A percentile compares a stretch with the other conserved stretches of the same genome.
These are phyloP conservation scores for Boletus reticulatus DNA, from an alignment of 768 basidiomycete genomes.

Conservation along the genomic window DNA sequence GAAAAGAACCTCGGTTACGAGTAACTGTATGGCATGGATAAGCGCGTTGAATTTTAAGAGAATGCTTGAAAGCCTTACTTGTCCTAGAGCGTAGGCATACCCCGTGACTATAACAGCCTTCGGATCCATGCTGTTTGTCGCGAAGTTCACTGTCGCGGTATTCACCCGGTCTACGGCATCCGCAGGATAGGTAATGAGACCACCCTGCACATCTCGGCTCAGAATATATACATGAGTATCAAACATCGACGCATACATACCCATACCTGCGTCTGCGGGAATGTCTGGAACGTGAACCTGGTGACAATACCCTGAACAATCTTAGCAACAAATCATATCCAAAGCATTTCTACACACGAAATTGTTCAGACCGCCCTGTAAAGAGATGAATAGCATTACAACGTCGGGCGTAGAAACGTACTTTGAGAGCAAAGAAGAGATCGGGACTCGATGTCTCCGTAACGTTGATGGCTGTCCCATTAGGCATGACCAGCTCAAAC, in stretches of 20 bases:
- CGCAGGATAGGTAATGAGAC: slow-evolving; percentile 34
- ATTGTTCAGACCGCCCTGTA: slow-evolving; percentile 54
- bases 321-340: neutral
- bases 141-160: slow-evolving; percentile 11
- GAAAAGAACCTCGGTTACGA: slow-evolving; percentile 40
- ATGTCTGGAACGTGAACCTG: slow-evolving; percentile 48
- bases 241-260: slow-evolving; percentile 29
- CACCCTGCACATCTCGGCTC: slow-evolving; percentile 38
- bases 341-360: slow-evolving; percentile 35
- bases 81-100: slow-evolving; percentile 27
- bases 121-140: slow-evolving; percentile 8
- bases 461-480: slow-evolving; percentile 40
- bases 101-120: slow-evolving; percentile 38
- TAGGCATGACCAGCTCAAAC: slow-evolving; percentile 50
- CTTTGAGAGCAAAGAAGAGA: slow-evolving; percentile 44
- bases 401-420: slow-evolving; percentile 5
- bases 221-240: neutral
- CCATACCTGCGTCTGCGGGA: slow-evolving; percentile 58
- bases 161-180: slow-evolving; percentile 1
- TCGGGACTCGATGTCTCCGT: slow-evolving; percentile 34
- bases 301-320: slow-evolving; percentile 55
- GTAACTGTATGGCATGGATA: neutral
- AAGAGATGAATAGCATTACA: neutral
- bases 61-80: neutral
- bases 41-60: neutral